Conservation (phyloP, 108 stramenopile genomes). For the Pseudonitzschia multiseries region DNA sequence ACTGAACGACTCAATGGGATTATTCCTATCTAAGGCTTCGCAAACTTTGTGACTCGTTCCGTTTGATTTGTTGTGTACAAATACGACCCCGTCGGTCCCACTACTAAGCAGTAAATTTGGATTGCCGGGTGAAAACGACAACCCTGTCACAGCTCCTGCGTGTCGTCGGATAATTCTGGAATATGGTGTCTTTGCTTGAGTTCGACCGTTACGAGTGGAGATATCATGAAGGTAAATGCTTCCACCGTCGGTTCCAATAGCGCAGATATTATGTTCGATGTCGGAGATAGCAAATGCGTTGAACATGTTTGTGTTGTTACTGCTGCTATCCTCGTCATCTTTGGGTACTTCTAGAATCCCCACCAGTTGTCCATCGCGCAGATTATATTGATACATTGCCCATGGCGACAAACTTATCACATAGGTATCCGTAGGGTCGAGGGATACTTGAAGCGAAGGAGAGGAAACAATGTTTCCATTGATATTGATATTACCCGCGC, state of each 20-base stretch:
- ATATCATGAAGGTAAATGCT: conserved; percentile 34
- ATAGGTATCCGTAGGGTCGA: conserved; percentile 50
- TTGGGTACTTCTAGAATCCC: not conserved
- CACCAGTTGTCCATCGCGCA: conserved; percentile 29
- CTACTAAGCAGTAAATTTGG: conserved; percentile 24
- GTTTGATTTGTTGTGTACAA: conserved; percentile 22
- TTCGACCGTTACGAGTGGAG: not conserved
- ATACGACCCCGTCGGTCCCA: conserved; percentile 33
- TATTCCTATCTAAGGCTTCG: not conserved
- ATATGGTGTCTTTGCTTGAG: conserved; percentile 1
- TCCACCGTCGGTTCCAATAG: conserved; percentile 40
- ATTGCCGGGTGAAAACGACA: conserved; percentile 41
- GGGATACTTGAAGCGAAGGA: conserved; percentile 24
- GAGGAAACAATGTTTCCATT: not conserved
- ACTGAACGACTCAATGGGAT: conserved; percentile 17
- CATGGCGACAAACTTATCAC: conserved; percentile 24
- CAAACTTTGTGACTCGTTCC: conserved; percentile 12
- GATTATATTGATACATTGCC: conserved; percentile 26
- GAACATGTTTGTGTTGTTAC: not conserved
- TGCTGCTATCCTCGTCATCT: not conserved
- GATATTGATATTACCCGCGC: not conserved
- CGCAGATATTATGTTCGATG: conserved; percentile 22
- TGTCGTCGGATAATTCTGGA: conserved; percentile 22
- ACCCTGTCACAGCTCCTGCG: conserved; percentile 23
- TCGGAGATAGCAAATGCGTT: conserved; percentile 21